Evolutionary conservation across 148 eudicot species (phyloP).

Genomic region (Persicaria maculosa): DNA sequence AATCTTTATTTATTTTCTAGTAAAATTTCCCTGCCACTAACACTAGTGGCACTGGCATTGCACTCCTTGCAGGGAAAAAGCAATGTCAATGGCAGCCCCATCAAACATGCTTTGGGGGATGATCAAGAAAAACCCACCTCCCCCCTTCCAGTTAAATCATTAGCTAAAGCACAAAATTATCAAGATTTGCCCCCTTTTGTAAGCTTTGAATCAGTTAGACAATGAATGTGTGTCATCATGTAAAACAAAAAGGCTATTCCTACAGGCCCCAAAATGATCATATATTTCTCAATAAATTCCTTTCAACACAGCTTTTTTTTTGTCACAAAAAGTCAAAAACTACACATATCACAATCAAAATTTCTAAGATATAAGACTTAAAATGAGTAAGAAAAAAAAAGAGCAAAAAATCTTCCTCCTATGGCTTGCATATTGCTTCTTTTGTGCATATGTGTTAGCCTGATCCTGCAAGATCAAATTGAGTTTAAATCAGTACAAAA

Average conservation of each 20-base stretch:
- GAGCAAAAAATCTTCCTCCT: neutral
- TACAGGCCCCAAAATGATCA: neutral
- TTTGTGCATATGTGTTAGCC: constrained; percentile 2
- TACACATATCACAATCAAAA: neutral
- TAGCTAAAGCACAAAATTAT: neutral
- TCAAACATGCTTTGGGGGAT: constrained; percentile 8
- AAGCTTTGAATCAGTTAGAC: neutral
- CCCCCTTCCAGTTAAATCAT: neutral
- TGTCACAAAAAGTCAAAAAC: neutral
- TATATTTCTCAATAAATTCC: neutral
- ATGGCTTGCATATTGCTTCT: neutral
- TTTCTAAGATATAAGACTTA: neutral
- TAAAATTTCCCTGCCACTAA: neutral
- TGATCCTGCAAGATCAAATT: constrained; percentile 5
- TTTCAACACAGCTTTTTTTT: neutral
- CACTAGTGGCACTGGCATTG: neutral
- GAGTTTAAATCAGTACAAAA: neutral
- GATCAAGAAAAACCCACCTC: constrained; percentile 1
- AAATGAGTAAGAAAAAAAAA: neutral
- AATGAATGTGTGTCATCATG: neutral
- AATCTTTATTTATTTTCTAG: neutral
- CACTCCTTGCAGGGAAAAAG: constrained; percentile 6
- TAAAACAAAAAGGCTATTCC: neutral
- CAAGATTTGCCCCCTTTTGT: neutral
- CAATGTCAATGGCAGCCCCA: neutral